A percentile compares a stretch with the other conserved stretches of the same genome.
phyloP scores from a whole-genome alignment of 164 flowering plant species.

The Nelumbo lutea region DNA sequence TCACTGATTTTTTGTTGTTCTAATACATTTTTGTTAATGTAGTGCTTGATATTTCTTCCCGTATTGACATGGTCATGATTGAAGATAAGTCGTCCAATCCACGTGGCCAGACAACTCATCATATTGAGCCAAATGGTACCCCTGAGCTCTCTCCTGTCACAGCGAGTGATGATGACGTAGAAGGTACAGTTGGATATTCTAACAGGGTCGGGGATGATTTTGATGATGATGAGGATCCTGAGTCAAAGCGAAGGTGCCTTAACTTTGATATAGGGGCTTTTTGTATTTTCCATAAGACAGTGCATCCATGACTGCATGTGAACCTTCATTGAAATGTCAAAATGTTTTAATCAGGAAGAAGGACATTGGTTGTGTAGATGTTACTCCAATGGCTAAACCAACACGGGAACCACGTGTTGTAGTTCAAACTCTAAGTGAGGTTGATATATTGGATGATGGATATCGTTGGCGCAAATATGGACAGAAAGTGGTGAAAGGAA shows the following conservation, averaged over 20 bases:
- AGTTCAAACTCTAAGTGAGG: conserved; percentile 84
- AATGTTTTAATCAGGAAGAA: conserved; percentile 43
- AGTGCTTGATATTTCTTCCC: conserved; percentile 7
- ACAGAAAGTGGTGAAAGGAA: conserved; percentile 90
- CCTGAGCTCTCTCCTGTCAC: conserved; percentile 38
- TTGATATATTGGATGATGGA: conserved; percentile 90
- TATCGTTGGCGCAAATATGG: conserved; percentile 93
- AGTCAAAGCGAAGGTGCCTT: conserved; percentile 50
- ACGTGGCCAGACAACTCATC: conserved; percentile 30
- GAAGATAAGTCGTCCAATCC: conserved; percentile 31
- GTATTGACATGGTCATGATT: conserved; percentile 2
- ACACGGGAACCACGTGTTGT: conserved; percentile 85
- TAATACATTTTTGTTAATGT: background rate
- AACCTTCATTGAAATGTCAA: conserved; percentile 7
- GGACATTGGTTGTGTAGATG: conserved; percentile 46
- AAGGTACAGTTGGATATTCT: conserved; percentile 23
- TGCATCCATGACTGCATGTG: background rate
- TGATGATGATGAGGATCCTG: conserved; percentile 54
- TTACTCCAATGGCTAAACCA: conserved; percentile 61
- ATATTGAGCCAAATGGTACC: conserved; percentile 33
- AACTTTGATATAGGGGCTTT: background rate
- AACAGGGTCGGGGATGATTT: conserved; percentile 30
- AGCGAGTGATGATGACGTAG: conserved; percentile 40
- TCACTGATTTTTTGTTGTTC: background rate
- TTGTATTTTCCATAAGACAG: background rate